Evolutionary conservation across 495 filamentous ascomycete genomes (phyloP).

Genomic region (Talaromyces nanjingensis): DNA sequence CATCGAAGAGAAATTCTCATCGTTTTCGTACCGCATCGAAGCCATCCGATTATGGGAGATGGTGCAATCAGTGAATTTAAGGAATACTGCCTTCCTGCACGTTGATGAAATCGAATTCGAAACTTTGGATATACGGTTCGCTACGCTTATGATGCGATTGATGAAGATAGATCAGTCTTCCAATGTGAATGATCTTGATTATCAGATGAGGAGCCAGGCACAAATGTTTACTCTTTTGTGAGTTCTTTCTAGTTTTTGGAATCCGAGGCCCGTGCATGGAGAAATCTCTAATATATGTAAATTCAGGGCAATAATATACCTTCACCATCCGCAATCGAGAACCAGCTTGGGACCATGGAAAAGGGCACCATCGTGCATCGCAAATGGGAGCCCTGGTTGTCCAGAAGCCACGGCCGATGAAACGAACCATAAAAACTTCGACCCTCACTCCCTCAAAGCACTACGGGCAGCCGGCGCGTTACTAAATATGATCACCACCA

Average conservation of each 20-base stretch:
- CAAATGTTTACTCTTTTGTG: not conserved
- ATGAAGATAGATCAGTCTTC: not conserved
- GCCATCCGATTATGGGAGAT: constrained; percentile 57
- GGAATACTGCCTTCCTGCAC: not conserved
- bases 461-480: constrained; percentile 63
- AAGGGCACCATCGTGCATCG: not conserved
- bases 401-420: not conserved
- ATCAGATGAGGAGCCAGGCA: not conserved
- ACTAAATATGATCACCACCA: constrained; percentile 62
- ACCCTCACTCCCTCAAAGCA: constrained; percentile 61
- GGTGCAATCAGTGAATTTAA: constrained; percentile 46
- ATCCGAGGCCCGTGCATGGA: no score
- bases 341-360: not conserved
- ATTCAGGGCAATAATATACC: not conserved
- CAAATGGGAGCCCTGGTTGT: not conserved
- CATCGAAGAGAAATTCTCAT: constrained; percentile 11
- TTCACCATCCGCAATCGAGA: not conserved
- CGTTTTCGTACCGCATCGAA: constrained; percentile 31
- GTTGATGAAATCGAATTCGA: constrained; percentile 13
- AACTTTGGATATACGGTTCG: constrained; percentile 56
- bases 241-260: no score
- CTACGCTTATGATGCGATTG: constrained; percentile 56
- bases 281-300: not conserved
- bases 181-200: not conserved
- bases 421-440: not conserved